Percentiles rank a stretch among this genome's conserved stretches.
phyloP scores from a whole-genome alignment of 1,284 basidiomycete genomes.

The Athelia psychrophila region DNA sequence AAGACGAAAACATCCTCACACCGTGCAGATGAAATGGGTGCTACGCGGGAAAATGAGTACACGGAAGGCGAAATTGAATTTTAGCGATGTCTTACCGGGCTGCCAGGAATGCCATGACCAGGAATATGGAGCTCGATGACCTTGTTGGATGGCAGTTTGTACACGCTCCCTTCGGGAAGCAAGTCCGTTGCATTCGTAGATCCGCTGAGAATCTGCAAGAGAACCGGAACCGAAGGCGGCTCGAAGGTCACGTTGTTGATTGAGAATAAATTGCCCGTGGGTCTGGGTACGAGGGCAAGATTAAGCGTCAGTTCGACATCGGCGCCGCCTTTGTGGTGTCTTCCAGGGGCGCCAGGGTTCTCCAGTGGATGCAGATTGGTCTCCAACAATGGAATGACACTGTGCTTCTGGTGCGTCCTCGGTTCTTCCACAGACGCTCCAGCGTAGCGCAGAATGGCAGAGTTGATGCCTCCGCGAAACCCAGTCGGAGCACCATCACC shows the following conservation, averaged over 20 bases:
- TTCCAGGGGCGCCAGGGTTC: constrained; percentile 6
- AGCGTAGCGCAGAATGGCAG: constrained; percentile 40
- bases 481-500: constrained; percentile 19
- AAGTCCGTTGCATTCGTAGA: constrained; percentile 10
- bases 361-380: constrained; percentile 20
- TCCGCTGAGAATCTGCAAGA: constrained; percentile 25
- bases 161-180: constrained; percentile 5
- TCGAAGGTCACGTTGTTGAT: too few species aligned
- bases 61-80: background rate
- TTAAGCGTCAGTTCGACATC: too few species aligned
- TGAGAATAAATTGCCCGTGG: too few species aligned
- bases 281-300: too few species aligned
- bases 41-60: constrained; percentile 1
- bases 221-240: constrained; percentile 25
- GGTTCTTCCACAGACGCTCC: constrained; percentile 22
- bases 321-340: constrained; percentile 7
- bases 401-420: constrained; percentile 7
- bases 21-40: constrained; percentile 15
- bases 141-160: constrained; percentile 6
- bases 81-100: background rate
- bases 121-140: constrained; percentile 6
- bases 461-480: constrained; percentile 29
- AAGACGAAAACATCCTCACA: constrained; percentile 5
- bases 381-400: constrained; percentile 18
- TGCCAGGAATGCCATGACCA: constrained; percentile 1